A percentile compares a stretch with the other conserved stretches of the same genome.
Evolutionary conservation across 179 eudicot species (phyloP).

Genomic region (Beta lomatogona): DNA sequence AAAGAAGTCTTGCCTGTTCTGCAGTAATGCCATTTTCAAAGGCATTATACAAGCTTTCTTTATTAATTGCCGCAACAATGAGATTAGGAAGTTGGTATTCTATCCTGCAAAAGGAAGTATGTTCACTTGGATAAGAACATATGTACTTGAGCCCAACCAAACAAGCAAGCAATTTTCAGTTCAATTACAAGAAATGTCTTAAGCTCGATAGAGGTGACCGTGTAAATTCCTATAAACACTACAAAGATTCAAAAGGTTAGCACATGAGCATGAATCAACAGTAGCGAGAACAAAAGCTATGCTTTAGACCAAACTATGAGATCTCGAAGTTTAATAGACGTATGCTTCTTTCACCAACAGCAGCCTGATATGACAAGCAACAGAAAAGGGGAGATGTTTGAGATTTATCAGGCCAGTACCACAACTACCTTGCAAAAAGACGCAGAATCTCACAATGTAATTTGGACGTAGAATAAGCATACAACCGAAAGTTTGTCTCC

Average conservation of each 20-base stretch:
- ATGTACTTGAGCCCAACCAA: neutral
- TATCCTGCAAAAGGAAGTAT: slow-evolving; percentile 54
- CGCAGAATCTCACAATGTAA: slow-evolving; percentile 92
- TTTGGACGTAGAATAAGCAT: slow-evolving; percentile 92
- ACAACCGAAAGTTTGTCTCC: slow-evolving; percentile 85
- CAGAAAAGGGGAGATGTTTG: neutral
- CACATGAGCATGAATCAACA: slow-evolving; percentile 8
- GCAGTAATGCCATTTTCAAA: slow-evolving; percentile 87
- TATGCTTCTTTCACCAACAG: neutral
- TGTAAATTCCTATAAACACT: neutral
- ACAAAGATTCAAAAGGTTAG: neutral
- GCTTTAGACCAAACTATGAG: neutral
- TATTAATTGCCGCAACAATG: slow-evolving; percentile 76
- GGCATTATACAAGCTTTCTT: slow-evolving; percentile 88
- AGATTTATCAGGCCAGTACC: neutral
- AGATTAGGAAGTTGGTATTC: slow-evolving; percentile 98
- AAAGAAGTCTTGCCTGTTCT: slow-evolving; percentile 67
- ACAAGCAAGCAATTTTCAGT: slow-evolving; percentile 15
- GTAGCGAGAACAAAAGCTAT: slow-evolving; percentile 2
- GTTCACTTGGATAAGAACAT: neutral
- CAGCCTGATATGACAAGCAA: neutral
- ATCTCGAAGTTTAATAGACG: neutral
- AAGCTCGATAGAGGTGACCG: neutral
- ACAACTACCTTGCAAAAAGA: slow-evolving; percentile 83
- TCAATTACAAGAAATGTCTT: neutral